Evolutionary conservation across 2,329 filamentous ascomycete genomes (phyloP).

Genomic region (Aschersonia sp.): DNA sequence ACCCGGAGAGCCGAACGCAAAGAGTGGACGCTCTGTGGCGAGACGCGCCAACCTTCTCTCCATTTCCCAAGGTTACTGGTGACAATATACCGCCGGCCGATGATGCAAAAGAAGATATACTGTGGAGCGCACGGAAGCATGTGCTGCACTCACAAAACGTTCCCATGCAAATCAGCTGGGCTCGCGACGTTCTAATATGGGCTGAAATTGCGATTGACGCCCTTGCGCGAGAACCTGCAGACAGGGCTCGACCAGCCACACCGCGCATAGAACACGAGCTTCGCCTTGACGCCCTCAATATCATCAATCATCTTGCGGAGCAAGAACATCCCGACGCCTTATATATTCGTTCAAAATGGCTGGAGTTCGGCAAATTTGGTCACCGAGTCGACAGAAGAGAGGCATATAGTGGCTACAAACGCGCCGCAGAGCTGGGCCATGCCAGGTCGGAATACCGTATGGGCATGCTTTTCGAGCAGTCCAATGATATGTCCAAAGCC

Average conservation of each 20-base stretch:
- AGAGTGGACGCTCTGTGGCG: constrained; percentile 28
- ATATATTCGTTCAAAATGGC: constrained; percentile 91
- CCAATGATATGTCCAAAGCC: constrained; percentile 82
- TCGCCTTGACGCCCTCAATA: constrained; percentile 76
- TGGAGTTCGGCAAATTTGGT: constrained; percentile 95
- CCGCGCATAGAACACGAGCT: constrained; percentile 82
- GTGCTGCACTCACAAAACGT: constrained; percentile 91
- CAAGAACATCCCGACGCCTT: constrained; percentile 88
- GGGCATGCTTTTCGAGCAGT: constrained; percentile 95
- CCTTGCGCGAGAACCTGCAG: constrained; percentile 45
- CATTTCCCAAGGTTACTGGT: constrained; percentile 75
- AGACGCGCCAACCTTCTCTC: constrained; percentile 67
- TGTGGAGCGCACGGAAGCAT: constrained; percentile 69
- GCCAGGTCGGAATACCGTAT: constrained; percentile 88
- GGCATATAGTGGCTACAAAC: constrained; percentile 73
- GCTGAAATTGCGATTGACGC: constrained; percentile 74
- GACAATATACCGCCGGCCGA: constrained; percentile 87
- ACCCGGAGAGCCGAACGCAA: constrained; percentile 19
- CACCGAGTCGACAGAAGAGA: constrained; percentile 85
- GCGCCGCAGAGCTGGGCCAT: constrained; percentile 76
- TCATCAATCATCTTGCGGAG: constrained; percentile 76
- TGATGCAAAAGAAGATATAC: constrained; percentile 80
- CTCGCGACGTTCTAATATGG: constrained; percentile 79
- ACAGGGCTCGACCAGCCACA: constrained; percentile 51
- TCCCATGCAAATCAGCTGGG: constrained; percentile 93